Base-by-base conservation (phyloP, 2,329 filamentous ascomycete species). In the Colletotrichum simmondsii region DNA sequence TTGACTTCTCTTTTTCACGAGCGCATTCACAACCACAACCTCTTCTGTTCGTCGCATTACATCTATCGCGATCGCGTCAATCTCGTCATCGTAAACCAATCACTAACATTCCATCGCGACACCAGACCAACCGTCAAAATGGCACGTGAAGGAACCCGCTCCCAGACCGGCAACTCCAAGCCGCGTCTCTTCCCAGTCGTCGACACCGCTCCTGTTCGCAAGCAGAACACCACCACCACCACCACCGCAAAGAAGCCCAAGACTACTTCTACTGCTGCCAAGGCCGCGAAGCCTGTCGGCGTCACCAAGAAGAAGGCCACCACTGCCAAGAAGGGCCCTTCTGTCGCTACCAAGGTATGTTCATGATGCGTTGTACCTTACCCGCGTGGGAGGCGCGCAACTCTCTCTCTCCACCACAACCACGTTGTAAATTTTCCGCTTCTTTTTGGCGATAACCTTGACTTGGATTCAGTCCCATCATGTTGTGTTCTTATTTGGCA, bases 131-230 rank as follows among this genome's bases (percentile, higher is more conserved):
- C 10, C 19, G 46, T 49, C 52, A 65, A 76, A 72, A 88, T 88
- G 86, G 80, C 84, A 76, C 85, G 85, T 78, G 86, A 87, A 83
- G 86, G 86, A 76, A 88, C 86, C 66, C 85, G 86, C 79, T 88
- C 87, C 62, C 80, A 81, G 76, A 88, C 87, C 46, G 87, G 87
- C 84, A 85, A 87, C 81, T 85, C 86, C 75, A 85, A 84, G 79
- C 87, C 88, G 74, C 87, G 88, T 78, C 81, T 89, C 79, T 85
- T 89, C 78, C 79, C 82, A 72, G 81, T 83, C 57, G 78, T 88
- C 77, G 87, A 89, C 78, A 86, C 85, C 16, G 82, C 80, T 56
- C 86, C 86, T 28, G 80, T 81, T 73, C 84, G 86, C 78, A 83
- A 83, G 81, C 83, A 85, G 77, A 82, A 69, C 72, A 61, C 65